phyloP scores from a whole-genome alignment of 2,329 filamentous ascomycete species.

The Aspergillus caelatus region DNA sequence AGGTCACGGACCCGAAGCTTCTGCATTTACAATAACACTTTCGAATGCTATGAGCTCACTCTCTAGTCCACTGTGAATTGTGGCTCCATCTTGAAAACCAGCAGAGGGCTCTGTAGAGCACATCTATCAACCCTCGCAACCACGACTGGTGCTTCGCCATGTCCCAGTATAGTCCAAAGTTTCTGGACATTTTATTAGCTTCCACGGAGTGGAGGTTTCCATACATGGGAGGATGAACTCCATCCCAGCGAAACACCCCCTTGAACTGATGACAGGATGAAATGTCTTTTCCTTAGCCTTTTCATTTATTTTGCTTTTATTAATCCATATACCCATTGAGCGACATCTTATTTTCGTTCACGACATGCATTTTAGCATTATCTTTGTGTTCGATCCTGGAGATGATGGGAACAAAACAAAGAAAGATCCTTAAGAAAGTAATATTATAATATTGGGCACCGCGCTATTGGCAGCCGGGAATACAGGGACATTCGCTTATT shows the following conservation, averaged over 20 bases:
- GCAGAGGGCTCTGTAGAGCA: neutral
- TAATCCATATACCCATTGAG: constrained; percentile 3
- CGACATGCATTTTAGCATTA: neutral
- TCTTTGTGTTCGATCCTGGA: neutral
- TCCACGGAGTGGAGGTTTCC: neutral
- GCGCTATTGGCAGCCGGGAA: neutral
- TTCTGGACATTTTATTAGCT: neutral
- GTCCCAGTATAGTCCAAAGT: neutral
- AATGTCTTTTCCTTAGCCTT: neutral
- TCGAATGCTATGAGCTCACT: neutral
- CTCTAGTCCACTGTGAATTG: neutral
- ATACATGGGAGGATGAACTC: neutral
- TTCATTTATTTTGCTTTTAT: neutral
- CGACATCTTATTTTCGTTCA: neutral
- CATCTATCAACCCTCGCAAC: neutral
- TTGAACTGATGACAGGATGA: neutral
- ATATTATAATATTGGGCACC: neutral
- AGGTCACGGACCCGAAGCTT: neutral
- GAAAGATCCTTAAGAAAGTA: neutral
- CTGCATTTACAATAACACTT: neutral
- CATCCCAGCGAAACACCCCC: neutral
- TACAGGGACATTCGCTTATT: neutral
- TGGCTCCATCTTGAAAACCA: neutral
- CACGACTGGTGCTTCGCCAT: neutral
- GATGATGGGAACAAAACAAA: neutral